Base-by-base conservation (phyloP, 345 rosid species). In the Carallia brachiata region DNA sequence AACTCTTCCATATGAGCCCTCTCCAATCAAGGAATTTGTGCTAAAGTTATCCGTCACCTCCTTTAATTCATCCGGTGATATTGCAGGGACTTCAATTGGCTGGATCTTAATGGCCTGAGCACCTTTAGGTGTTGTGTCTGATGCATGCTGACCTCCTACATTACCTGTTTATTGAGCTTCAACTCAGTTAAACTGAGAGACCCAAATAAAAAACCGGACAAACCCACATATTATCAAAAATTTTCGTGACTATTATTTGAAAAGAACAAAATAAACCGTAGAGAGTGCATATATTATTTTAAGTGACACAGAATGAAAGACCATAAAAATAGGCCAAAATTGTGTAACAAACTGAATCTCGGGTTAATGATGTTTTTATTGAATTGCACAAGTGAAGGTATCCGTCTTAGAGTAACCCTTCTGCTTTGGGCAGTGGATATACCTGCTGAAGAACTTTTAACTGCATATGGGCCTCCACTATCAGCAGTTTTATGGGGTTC, bases 1-100 rank as follows among this genome's bases (percentile, higher is more conserved):
- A 12, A 90, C 97, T 78, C 97, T 86, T 80, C 98, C 98, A 68
- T 90, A 89, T 0, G 98, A 93, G 16, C 98, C 97, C 80, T 92
- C 98, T 28, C 96, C 98, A 61, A 92, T 87, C 77, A 92, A 85
- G 37, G 84, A 73, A 78, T 73, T 80, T 44, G 89, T 75, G 59
- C 91, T 88, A 75, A 83, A 89, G 70, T 87, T 87, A 8, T 83
- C 84, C 0, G 96, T 87, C 44, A 87, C 75, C 73, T 87, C 96
- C 77, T 77, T 86, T 55, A 90, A 70, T 71, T 88, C 90, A 77
- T 72, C 81, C 34, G 70, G 67, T 67, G 82, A 71, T 77, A 88
- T 77, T 53, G 63, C 72, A 70, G 93, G 90, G 71, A 88, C 96
- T 85, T 90, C 89, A 58, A 86, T 84, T 18, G 89, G 96, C 80